Evolutionary conservation across 2,329 filamentous ascomycete genomes (phyloP), one percentile per base, ranked within the genome.

Genomic region (Didymella sp.): DNA sequence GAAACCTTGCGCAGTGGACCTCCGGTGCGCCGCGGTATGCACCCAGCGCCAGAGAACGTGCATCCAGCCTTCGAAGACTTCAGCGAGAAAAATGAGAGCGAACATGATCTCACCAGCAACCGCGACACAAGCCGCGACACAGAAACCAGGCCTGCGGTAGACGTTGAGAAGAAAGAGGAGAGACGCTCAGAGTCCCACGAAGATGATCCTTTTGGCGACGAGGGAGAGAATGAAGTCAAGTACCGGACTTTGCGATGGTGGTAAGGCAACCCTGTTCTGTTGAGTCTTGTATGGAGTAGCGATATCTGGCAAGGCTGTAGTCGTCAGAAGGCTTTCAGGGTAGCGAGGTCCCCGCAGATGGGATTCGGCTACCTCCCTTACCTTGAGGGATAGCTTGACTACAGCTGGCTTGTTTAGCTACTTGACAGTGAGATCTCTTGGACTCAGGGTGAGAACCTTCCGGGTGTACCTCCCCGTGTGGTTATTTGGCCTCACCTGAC

Each of bases 231-330:
- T 4, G 77, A 81, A 56, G 78, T 83, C 59, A 79, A 83, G 60
- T 83, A 82, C 66, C 79, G 80, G 62, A 79, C 78, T 0, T 72
- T 83, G 75, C 76, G 74, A 53, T 84, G 81, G 81, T 77, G 75
- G 76, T 75, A 17, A 48, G 55, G 33, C n/a, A 7, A 22, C 33
- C 13, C 4, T 13, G 7, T 1, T 41, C 8, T 17, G n/a, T n/a
- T n/a, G n/a, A n/a, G n/a, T n/a, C n/a, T n/a, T n/a, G n/a, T n/a
- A n/a, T n/a, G n/a, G n/a, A n/a, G n/a, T n/a, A n/a, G n/a, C n/a
- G n/a, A n/a, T n/a, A n/a, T n/a, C n/a, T n/a, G n/a, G n/a, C n/a
- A n/a, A n/a, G n/a, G n/a, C n/a, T n/a, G n/a, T n/a, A n/a, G n/a
- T n/a, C n/a, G n/a, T n/a, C n/a, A n/a, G n/a, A n/a, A n/a, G n/a